Evolutionary conservation across 257 asterid species (phyloP).

Genomic region (Forsythia suspensa): DNA sequence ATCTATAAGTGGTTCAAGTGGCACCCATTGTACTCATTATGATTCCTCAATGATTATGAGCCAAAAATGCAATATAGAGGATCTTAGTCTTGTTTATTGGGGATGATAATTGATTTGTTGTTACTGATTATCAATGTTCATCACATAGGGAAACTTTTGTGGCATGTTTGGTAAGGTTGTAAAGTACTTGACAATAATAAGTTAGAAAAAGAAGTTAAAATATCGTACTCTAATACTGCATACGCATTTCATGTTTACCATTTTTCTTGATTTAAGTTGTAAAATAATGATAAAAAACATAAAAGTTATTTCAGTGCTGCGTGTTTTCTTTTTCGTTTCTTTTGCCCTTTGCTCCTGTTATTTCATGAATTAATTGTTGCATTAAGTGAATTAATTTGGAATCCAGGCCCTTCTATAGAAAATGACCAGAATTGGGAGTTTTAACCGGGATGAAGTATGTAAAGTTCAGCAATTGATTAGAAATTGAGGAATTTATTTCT

Average conservation of each 20-base stretch:
- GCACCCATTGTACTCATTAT: neutral
- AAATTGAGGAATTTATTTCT: slow-evolving; percentile 13
- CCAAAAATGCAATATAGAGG: neutral
- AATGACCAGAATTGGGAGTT: neutral
- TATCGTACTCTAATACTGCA: no score
- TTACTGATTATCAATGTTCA: neutral
- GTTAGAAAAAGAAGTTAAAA: no score
- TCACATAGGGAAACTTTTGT: neutral
- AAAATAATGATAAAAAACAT: no score
- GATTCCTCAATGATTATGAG: neutral
- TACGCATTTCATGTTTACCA: no score
- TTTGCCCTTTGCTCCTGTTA: neutral
- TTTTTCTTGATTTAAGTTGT: neutral
- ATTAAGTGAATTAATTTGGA: no score
- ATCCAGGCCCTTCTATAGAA: no score
- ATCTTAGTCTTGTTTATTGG: no score
- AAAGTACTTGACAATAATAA: no score
- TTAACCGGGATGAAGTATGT: neutral
- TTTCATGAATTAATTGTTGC: no score
- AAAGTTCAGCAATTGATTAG: neutral
- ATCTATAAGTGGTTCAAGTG: no score
- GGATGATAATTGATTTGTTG: neutral
- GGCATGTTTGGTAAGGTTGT: neutral
- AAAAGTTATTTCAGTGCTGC: no score
- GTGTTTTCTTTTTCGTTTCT: no score